phyloP scores from a whole-genome alignment of 2,329 filamentous ascomycete species.

The Dendryphion nanum region DNA sequence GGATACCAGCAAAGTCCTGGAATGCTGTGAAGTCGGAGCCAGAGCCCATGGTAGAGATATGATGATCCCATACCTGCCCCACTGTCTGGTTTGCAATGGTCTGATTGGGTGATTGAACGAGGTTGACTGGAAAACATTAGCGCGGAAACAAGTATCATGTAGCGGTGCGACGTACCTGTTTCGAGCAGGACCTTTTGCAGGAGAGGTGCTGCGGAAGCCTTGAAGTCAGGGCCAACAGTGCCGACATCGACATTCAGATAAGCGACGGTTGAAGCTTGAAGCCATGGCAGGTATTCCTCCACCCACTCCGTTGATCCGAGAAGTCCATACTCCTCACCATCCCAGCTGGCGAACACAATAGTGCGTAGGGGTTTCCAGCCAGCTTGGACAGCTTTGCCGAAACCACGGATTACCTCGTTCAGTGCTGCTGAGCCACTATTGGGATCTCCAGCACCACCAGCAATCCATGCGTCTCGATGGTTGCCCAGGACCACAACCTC shows the following conservation, averaged over 20 bases:
- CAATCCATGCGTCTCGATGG: constrained; percentile 87
- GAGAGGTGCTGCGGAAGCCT: constrained; percentile 68
- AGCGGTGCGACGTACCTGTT: constrained; percentile 43
- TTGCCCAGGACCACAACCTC: constrained; percentile 92
- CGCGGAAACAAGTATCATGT: neutral
- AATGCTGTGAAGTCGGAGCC: constrained; percentile 54
- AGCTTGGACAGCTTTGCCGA: constrained; percentile 66
- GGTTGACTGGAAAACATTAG: constrained; percentile 22
- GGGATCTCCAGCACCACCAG: constrained; percentile 78
- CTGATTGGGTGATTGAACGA: constrained; percentile 62
- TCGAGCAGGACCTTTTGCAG: constrained; percentile 72
- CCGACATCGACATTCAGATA: constrained; percentile 87
- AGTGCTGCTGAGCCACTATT: constrained; percentile 79
- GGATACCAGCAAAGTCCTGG: constrained; percentile 53
- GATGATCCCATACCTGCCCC: constrained; percentile 58
- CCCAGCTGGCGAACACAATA: constrained; percentile 77
- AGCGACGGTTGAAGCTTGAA: constrained; percentile 69
- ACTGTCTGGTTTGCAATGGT: constrained; percentile 68
- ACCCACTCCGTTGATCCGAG: constrained; percentile 91
- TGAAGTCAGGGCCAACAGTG: constrained; percentile 63
- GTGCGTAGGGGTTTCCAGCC: constrained; percentile 87
- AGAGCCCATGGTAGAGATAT: constrained; percentile 56
- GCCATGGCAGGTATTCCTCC: constrained; percentile 83
- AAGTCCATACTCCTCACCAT: constrained; percentile 76
- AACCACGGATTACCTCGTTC: constrained; percentile 74